These are phyloP conservation scores for Apiotrichum gamsii DNA, from an alignment of 1,284 basidiomycete species.

Conservation along the genomic window DNA sequence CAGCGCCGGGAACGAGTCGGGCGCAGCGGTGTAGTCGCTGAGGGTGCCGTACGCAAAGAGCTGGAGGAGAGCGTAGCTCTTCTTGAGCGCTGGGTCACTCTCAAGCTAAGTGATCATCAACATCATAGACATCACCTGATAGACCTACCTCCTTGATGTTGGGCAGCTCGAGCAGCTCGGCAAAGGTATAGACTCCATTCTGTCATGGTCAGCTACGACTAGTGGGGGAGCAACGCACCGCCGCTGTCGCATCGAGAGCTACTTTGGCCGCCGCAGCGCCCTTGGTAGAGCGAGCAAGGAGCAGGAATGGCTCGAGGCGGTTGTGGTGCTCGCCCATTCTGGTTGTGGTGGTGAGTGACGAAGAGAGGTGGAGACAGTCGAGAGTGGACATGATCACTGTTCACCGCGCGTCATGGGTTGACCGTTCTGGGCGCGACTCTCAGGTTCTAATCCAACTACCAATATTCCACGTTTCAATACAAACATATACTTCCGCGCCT, in stretches of 20 bases:
- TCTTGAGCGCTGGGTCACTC: conserved; percentile 56
- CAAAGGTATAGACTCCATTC: conserved; percentile 83
- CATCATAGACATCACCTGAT: no score
- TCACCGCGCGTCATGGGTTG: no score
- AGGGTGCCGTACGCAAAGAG: conserved; percentile 86
- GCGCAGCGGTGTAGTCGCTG: conserved; percentile 61
- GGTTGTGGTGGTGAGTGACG: neutral
- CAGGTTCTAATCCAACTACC: no score
- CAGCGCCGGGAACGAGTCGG: conserved; percentile 59
- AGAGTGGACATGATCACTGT: no score
- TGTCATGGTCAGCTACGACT: conserved; percentile 20
- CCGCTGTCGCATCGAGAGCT: conserved; percentile 73
- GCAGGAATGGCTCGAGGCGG: conserved; percentile 69
- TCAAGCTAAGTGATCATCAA: conserved; percentile 2
- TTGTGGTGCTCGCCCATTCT: conserved; percentile 27
- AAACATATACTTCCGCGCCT: no score
- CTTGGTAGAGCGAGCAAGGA: conserved; percentile 82
- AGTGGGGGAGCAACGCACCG: conserved; percentile 44
- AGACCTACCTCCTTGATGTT: conserved; percentile 70
- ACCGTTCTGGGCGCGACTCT: no score
- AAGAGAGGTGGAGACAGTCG: neutral
- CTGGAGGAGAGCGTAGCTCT: conserved; percentile 61
- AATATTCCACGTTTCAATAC: no score
- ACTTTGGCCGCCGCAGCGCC: conserved; percentile 87
- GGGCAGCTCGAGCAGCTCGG: conserved; percentile 72